These are phyloP conservation scores for Nothopassalora personata DNA, from an alignment of 2,329 filamentous ascomycete genomes.

Conservation along the genomic window DNA sequence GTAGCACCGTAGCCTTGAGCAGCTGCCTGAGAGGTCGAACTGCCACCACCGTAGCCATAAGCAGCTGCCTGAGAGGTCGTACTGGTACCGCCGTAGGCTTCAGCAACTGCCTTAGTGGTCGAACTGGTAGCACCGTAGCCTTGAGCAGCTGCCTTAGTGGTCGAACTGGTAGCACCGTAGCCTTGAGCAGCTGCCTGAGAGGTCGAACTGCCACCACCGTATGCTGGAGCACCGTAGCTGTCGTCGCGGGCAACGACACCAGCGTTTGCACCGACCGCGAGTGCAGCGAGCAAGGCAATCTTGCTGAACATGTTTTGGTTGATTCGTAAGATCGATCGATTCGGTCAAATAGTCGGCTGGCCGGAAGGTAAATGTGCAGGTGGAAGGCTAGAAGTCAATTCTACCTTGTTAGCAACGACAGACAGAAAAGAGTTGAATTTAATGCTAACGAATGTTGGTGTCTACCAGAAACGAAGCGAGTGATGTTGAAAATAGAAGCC, in stretches of 20 bases:
- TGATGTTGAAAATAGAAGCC: slow-evolving; percentile 25
- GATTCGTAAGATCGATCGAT: slow-evolving; percentile 7
- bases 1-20: slow-evolving; percentile 16
- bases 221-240: slow-evolving; percentile 17
- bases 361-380: slow-evolving; percentile 5
- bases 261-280: slow-evolving; percentile 26
- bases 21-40: slow-evolving; percentile 7
- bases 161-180: background rate
- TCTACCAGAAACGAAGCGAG: slow-evolving; percentile 29
- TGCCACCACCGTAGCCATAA: slow-evolving; percentile 8
- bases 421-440: slow-evolving; percentile 30
- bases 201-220: slow-evolving; percentile 9
- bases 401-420: slow-evolving; percentile 20
- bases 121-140: slow-evolving; percentile 19
- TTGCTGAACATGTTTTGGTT: slow-evolving; percentile 26
- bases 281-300: slow-evolving; percentile 27
- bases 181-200: slow-evolving; percentile 6
- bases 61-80: slow-evolving; percentile 7
- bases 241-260: slow-evolving; percentile 5
- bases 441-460: slow-evolving; percentile 30
- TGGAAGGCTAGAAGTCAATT: slow-evolving; percentile 21
- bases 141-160: too few species aligned
- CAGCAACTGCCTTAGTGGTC: too few species aligned
- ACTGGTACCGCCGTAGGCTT: slow-evolving; percentile 9
- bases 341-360: slow-evolving; percentile 10